Percentiles rank a stretch among this genome's conserved stretches.
Evolutionary conservation across 1,284 basidiomycete genomes (phyloP).

Genomic region (Malassezia sympodialis): DNA sequence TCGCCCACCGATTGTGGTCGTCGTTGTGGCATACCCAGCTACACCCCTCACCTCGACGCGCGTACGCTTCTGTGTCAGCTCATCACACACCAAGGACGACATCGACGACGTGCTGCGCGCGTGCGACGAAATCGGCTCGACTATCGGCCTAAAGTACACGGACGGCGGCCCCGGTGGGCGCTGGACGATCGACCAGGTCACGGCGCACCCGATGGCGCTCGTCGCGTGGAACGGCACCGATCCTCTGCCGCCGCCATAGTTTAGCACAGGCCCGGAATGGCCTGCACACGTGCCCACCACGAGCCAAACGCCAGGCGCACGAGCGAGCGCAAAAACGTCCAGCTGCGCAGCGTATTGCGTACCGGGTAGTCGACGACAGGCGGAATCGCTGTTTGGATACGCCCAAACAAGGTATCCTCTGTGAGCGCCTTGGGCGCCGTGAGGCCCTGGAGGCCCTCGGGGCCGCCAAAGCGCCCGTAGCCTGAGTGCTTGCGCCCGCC

Average conservation of each 20-base stretch:
- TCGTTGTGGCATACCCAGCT: constrained; percentile 56
- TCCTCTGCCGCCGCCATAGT: constrained; percentile 5
- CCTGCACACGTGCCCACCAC: background rate
- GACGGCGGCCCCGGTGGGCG: constrained; percentile 60
- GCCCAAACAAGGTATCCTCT: constrained; percentile 69
- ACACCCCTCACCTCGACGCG: constrained; percentile 81
- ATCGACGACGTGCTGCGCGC: constrained; percentile 76
- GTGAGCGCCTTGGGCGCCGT: constrained; percentile 80
- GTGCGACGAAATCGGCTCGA: constrained; percentile 81
- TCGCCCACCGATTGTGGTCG: constrained; percentile 41
- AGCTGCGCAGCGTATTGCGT: constrained; percentile 9
- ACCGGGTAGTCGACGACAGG: constrained; percentile 48
- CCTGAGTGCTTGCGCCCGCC: constrained; percentile 64
- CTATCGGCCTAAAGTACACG: constrained; percentile 66
- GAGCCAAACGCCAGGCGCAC: constrained; percentile 15
- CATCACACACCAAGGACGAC: constrained; percentile 93
- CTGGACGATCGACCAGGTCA: constrained; percentile 73
- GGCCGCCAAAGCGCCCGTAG: constrained; percentile 53
- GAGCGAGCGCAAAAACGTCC: constrained; percentile 10
- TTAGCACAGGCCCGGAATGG: background rate
- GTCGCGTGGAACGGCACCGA: constrained; percentile 52
- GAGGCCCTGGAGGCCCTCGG: constrained; percentile 76
- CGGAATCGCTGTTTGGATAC: constrained; percentile 75
- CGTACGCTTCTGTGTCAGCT: constrained; percentile 86
- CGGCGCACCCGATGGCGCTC: constrained; percentile 65